phyloP scores from a whole-genome alignment of 352 stramenopile genomes.

The Phytopythium delawarense region DNA sequence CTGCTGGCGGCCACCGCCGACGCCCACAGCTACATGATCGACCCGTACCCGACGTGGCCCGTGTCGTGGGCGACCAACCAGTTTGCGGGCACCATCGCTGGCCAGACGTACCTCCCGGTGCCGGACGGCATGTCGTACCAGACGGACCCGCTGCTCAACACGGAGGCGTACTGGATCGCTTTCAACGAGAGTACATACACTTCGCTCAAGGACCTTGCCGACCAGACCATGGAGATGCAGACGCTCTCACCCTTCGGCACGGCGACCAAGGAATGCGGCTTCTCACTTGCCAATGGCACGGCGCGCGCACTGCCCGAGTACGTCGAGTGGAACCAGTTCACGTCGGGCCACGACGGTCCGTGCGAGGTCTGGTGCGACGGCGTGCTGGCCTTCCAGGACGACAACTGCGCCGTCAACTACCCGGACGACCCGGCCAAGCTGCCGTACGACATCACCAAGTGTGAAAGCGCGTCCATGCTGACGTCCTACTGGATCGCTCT shows the following conservation, averaged over 20 bases:
- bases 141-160: constrained; percentile 25
- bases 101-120: constrained; percentile 20
- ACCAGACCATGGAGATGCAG: constrained; percentile 24
- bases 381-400: constrained; percentile 29
- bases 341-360: constrained; percentile 31
- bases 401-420: constrained; percentile 37
- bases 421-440: constrained; percentile 21
- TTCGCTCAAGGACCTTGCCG: constrained; percentile 39
- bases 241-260: constrained; percentile 26
- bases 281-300: constrained; percentile 25
- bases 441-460: constrained; percentile 38
- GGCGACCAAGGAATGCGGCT: constrained; percentile 35
- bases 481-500: constrained; percentile 35
- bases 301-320: constrained; percentile 20
- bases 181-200: constrained; percentile 44
- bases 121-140: constrained; percentile 23
- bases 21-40: constrained; percentile 32
- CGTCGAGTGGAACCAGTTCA: constrained; percentile 36
- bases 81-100: constrained; percentile 18
- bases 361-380: constrained; percentile 54
- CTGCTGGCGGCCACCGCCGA: constrained; percentile 13
- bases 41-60: constrained; percentile 24
- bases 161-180: constrained; percentile 23
- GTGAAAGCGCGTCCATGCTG: constrained; percentile 29
- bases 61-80: constrained; percentile 25